These are phyloP conservation scores for Lactarius deliciosus DNA, from an alignment of 768 basidiomycete genomes.

Conservation along the genomic window DNA sequence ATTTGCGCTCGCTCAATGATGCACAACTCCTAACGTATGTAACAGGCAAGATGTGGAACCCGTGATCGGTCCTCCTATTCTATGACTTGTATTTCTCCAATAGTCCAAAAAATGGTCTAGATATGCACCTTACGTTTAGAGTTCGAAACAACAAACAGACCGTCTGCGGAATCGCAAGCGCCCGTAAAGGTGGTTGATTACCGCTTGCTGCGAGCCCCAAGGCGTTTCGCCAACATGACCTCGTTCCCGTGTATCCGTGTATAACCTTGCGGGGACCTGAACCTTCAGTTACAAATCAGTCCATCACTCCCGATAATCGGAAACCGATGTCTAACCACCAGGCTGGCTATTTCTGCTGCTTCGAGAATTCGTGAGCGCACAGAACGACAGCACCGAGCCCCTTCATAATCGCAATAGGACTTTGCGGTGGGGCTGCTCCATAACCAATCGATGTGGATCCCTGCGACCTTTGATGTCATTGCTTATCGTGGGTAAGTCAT, in stretches of 20 bases:
- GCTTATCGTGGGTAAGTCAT: slow-evolving; percentile 6
- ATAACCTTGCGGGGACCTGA: background rate
- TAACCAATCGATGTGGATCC: background rate
- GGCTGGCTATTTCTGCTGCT: slow-evolving; percentile 5
- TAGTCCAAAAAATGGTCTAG: slow-evolving; percentile 18
- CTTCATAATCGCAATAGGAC: slow-evolving; percentile 5
- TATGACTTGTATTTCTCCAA: background rate
- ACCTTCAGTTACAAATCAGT: background rate
- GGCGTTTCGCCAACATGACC: background rate
- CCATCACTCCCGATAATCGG: background rate
- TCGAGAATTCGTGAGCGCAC: slow-evolving; percentile 12
- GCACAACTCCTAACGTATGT: slow-evolving; percentile 53
- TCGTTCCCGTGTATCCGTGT: background rate
- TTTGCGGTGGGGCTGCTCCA: slow-evolving; percentile 23
- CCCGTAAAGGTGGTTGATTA: background rate
- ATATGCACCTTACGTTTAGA: slow-evolving; percentile 9
- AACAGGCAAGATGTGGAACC: slow-evolving; percentile 71
- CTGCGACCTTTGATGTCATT: slow-evolving; percentile 17
- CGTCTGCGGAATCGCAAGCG: slow-evolving; percentile 1
- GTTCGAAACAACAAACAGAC: slow-evolving; percentile 12
- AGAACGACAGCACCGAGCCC: background rate
- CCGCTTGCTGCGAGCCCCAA: background rate
- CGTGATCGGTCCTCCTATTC: slow-evolving; percentile 34
- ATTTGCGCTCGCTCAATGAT: slow-evolving; percentile 59
- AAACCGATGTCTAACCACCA: slow-evolving; percentile 1